These are phyloP conservation scores for Penicillium hordei DNA, from an alignment of 2,329 filamentous ascomycete species.

Conservation along the genomic window DNA sequence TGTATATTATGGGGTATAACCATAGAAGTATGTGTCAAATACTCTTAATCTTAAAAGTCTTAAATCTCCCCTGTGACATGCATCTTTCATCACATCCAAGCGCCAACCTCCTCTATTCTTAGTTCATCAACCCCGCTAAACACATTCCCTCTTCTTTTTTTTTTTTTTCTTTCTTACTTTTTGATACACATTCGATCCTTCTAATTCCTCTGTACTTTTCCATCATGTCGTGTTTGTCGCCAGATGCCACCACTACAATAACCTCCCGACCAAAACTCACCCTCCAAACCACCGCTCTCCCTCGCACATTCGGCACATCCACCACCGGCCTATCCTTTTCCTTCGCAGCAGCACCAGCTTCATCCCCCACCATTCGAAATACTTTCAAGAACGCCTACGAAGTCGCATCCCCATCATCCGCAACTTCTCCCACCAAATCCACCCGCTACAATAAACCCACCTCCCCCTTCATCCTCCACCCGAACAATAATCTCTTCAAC, in stretches of 20 bases:
- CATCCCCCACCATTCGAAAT: slow-evolving; percentile 61
- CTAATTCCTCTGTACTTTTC: slow-evolving; percentile 6
- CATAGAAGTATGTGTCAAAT: background rate
- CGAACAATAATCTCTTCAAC: slow-evolving; percentile 18
- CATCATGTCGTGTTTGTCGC: slow-evolving; percentile 24
- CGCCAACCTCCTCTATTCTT: slow-evolving; percentile 24
- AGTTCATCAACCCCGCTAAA: slow-evolving; percentile 19
- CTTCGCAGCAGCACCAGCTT: slow-evolving; percentile 47
- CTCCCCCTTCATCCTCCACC: slow-evolving; percentile 29
- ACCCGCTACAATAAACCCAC: slow-evolving; percentile 31
- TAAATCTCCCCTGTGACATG: background rate
- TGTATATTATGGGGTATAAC: background rate
- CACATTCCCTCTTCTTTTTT: background rate
- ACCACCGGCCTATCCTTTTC: slow-evolving; percentile 55
- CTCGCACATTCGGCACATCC: slow-evolving; percentile 55
- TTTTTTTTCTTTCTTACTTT: background rate
- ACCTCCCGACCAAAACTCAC: slow-evolving; percentile 58
- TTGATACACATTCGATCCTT: slow-evolving; percentile 13
- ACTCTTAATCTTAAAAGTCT: background rate
- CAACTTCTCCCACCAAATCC: slow-evolving; percentile 36
- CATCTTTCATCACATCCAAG: slow-evolving; percentile 16
- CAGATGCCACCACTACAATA: slow-evolving; percentile 19
- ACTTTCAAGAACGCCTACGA: slow-evolving; percentile 63
- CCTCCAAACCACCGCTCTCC: slow-evolving; percentile 56
- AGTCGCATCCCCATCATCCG: slow-evolving; percentile 39